A percentile compares a stretch with the other conserved stretches of the same genome.
Conservation (phyloP, 768 basidiomycete genomes). For the Nevesoporus exiguus region DNA sequence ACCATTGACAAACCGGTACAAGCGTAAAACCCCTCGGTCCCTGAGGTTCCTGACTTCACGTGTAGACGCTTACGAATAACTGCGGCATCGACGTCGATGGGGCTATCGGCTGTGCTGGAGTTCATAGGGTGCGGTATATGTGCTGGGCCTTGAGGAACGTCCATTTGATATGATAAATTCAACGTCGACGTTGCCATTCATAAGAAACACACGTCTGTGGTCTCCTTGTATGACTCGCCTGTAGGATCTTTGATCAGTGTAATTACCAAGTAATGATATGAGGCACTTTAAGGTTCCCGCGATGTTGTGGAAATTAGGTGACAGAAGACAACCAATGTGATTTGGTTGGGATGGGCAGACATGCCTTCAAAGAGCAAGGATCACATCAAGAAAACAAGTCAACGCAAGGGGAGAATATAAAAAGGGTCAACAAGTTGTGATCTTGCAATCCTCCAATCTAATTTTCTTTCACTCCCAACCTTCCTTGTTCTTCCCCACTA, state of each 20-base stretch:
- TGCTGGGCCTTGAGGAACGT: conserved; percentile 15
- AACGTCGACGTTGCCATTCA: conserved; percentile 21
- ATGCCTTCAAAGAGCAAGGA: conserved; percentile 8
- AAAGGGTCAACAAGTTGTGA: conserved; percentile 12
- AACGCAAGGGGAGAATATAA: conserved; percentile 8
- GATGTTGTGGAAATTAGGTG: conserved; percentile 19
- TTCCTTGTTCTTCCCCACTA: too few relatives aligned
- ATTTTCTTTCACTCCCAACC: conserved; percentile 18
- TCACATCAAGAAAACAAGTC: conserved; percentile 5
- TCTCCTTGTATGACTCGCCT: conserved; percentile 26
- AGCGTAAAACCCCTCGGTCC: conserved; percentile 18
- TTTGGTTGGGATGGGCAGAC: conserved; percentile 7
- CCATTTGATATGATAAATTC: conserved; percentile 13
- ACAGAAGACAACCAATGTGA: conserved; percentile 14
- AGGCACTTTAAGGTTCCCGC: conserved; percentile 2
- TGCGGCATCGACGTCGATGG: conserved; percentile 8
- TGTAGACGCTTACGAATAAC: conserved; percentile 12
- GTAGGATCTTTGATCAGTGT: conserved; percentile 23
- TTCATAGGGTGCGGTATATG: conserved; percentile 6
- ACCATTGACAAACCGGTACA: conserved; percentile 18
- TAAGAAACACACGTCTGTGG: conserved; percentile 4
- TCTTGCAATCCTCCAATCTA: conserved; percentile 2
- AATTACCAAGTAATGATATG: conserved; percentile 19
- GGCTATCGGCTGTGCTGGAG: conserved; percentile 29
- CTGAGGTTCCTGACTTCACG: conserved; percentile 23